Percentiles rank a stretch among this genome's conserved stretches.
phyloP scores from a whole-genome alignment of 176 grass and related monocot genomes.

The Sorghum bicolor region DNA sequence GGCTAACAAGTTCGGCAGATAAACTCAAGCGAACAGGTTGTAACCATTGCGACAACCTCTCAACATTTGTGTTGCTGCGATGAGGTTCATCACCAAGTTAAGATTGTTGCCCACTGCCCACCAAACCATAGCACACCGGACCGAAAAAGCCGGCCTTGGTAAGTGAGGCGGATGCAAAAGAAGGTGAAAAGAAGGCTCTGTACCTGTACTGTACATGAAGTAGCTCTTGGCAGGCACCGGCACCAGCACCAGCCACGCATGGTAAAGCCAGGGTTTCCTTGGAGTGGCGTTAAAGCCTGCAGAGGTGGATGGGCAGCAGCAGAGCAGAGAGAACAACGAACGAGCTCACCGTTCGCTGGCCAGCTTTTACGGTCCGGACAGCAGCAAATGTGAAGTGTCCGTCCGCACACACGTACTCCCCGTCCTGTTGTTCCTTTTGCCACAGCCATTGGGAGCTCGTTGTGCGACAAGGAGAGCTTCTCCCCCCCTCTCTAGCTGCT shows the following conservation, averaged over 20 bases:
- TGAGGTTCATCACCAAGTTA: not conserved
- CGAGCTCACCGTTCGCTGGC: not conserved
- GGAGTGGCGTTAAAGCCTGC: slow-evolving; percentile 77
- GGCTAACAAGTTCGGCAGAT: too few relatives aligned
- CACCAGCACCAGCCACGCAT: slow-evolving; percentile 12
- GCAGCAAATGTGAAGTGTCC: not conserved
- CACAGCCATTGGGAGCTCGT: slow-evolving; percentile 14
- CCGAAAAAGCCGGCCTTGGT: not conserved
- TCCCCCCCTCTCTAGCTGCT: not conserved
- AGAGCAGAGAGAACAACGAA: not conserved
- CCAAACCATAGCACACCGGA: not conserved
- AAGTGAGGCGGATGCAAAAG: slow-evolving; percentile 6
- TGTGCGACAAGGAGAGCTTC: slow-evolving; percentile 2
- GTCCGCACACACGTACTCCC: not conserved
- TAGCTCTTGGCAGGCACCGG: not conserved
- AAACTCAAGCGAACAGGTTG: too few relatives aligned
- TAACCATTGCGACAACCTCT: not conserved
- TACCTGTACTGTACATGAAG: not conserved
- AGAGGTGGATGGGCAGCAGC: slow-evolving; percentile 31
- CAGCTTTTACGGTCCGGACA: not conserved
- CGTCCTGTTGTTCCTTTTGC: slow-evolving; percentile 15
- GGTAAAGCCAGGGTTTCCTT: slow-evolving; percentile 62
- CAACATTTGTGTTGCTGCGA: not conserved
- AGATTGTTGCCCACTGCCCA: not conserved
- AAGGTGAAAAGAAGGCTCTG: not conserved